Evolutionary conservation across 495 filamentous ascomycete genomes (phyloP), one percentile per base, ranked within the genome.

Genomic region (Hyaloscypha hepaticicola): DNA sequence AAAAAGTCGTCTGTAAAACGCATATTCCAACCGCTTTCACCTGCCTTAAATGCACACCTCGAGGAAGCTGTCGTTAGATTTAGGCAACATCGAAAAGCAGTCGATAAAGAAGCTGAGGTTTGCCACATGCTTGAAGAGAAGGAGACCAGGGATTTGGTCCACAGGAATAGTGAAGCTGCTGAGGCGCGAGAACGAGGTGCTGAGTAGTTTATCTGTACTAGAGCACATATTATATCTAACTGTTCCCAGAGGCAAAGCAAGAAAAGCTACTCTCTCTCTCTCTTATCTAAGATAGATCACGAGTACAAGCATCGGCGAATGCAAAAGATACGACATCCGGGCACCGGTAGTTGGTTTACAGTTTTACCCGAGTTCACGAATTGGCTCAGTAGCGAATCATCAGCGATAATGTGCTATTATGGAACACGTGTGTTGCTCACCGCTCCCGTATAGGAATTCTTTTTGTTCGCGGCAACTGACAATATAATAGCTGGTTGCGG

Each of bases 81-180:
- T 53, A 69, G 70, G 4, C 52, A 22, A 7, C 74, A 75, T 60
- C 51, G 58, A 29, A 64, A 71, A 45, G 56, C 55, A 11, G 73
- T 76, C 0, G 70, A 74, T 25, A 69, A 71, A 34, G 71, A 76
- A 64, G 75, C 70, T 9, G 57, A 67, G 3, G 5, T 72, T 4
- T 64, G 74, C 11, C 67, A 77, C 45, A 72, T 76, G 71, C 67
- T 73, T 14, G 75, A 74, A 60, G 29, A 34, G 34, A 51, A 50
- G n/a, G 25, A 64, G 26, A 4, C 33, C 1, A 49, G 62, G 16
- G 41, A 58, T 1, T 26, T 63, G 21, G 29, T 63, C 22, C 29
- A 29, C 4, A 24, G 50, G 27, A 63, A 63, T 28, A 38, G 45
- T 16, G 51, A 41, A 56, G n/a, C 61, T 41, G 48, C 59, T n/a